Evolutionary conservation across 208 protist species (phyloP), one percentile per base, ranked within the genome.

Genomic region (Angomonas deanei): DNA sequence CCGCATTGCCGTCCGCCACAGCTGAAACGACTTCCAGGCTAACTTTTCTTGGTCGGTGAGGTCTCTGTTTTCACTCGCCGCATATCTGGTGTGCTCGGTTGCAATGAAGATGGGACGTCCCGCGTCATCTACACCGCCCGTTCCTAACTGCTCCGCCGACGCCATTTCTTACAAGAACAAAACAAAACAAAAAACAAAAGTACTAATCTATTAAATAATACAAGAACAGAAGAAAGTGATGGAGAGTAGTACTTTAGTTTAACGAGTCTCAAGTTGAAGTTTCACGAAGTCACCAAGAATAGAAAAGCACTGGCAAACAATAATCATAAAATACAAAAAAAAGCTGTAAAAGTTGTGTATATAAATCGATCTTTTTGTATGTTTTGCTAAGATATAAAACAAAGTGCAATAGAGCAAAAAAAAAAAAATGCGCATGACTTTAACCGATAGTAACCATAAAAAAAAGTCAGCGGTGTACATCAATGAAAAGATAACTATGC

Each of bases 1-100:
- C 0, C 77, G 78, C 24, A 88, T 67, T 8, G 85, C 84, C 1
- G 84, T 76, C 28, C 84, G 81, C 83, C 85, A 96, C 2, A 96
- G 73, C 76, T 93, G 83, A 55, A 92, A 96, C 10, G 84, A 86
- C 74, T 93, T 96, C 86, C 86, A 93, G 33, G 83, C 82, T 13
- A 96, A 72, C 64, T 91, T 61, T 72, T 96, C 82, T 69, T 93
- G 82, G 38, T 96, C 86, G 0, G 84, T 90, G 28, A 96, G 76
- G 50, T 92, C 80, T 42, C 84, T 76, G 17, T 96, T 75, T 5
- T 58, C 67, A 28, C 72, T 84, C 5, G 82, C 61, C 13, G 82
- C 57, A 34, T 86, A 93, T 42, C 71, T 72, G 19, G 80, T 88
- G 74, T 92, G 86, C 30, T 88, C 79, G 8, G 78, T 84, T n/a